Conservation (phyloP, 1,284 basidiomycete genomes). For the Ganoderma meredithae region DNA sequence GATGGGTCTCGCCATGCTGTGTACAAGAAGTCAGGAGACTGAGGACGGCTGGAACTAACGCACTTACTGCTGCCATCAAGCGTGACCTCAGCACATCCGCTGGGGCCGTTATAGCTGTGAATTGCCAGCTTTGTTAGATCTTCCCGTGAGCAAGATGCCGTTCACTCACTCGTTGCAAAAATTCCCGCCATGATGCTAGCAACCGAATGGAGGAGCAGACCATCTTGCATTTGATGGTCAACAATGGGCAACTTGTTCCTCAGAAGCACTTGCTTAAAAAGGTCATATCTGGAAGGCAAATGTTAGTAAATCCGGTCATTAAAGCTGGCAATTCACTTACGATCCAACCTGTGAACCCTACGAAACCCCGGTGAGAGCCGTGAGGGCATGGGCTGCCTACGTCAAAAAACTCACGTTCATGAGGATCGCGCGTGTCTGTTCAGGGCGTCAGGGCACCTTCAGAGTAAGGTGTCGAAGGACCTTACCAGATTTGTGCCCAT, state of each 20-base stretch:
- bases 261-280: conserved; percentile 79
- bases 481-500: conserved; percentile 82
- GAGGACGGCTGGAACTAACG: not conserved
- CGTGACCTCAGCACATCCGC: conserved; percentile 87
- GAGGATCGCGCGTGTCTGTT: conserved; percentile 74
- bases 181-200: conserved; percentile 79
- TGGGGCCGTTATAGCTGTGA: conserved; percentile 83
- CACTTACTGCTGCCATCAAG: conserved; percentile 74
- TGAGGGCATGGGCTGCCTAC: conserved; percentile 1
- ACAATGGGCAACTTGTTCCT: conserved; percentile 60
- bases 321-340: conserved; percentile 55
- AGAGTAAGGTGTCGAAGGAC: conserved; percentile 19
- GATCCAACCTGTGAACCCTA: conserved; percentile 88
- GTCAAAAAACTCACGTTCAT: conserved; percentile 78
- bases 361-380: conserved; percentile 30
- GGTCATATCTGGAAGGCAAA: conserved; percentile 73
- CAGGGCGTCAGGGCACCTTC: not conserved
- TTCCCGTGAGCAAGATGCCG: not conserved
- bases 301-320: conserved; percentile 17
- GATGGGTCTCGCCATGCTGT: conserved; percentile 51
- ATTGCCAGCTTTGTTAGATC: conserved; percentile 16
- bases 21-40: not conserved
- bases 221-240: conserved; percentile 76
- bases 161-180: conserved; percentile 80
- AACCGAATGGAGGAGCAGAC: conserved; percentile 67